These are phyloP conservation scores for Elsinoe perseae DNA, from an alignment of 2,329 filamentous ascomycete genomes.

Conservation along the genomic window DNA sequence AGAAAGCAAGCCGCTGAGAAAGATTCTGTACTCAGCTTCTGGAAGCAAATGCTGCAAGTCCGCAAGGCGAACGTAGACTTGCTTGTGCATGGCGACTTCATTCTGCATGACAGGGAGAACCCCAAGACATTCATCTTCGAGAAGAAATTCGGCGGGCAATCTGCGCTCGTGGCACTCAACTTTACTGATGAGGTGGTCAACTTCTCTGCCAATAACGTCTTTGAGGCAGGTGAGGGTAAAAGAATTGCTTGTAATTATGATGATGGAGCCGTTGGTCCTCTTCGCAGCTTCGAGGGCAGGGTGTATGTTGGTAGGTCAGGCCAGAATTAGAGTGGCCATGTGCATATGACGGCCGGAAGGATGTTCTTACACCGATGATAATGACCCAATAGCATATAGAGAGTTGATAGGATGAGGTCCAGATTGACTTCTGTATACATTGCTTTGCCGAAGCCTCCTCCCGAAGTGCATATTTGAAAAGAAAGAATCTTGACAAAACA, in stretches of 20 bases:
- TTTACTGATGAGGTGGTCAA: constrained; percentile 28
- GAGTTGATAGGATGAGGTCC: constrained; percentile 1
- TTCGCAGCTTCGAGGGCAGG: constrained; percentile 13
- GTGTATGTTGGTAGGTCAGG: constrained; percentile 6
- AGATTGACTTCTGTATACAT: background rate
- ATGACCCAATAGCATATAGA: background rate
- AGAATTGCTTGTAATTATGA: constrained; percentile 10
- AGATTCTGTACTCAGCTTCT: constrained; percentile 53
- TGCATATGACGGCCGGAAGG: background rate
- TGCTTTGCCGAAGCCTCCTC: background rate
- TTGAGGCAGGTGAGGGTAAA: constrained; percentile 7
- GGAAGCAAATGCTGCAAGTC: constrained; percentile 47
- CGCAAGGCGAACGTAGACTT: constrained; percentile 54
- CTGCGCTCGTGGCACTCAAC: constrained; percentile 33
- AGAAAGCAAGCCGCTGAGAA: constrained; percentile 43
- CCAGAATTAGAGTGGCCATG: background rate
- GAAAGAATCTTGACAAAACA: background rate
- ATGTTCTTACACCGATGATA: background rate
- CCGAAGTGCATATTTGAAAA: background rate
- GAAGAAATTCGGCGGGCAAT: constrained; percentile 29
- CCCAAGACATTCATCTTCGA: constrained; percentile 45
- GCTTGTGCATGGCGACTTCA: constrained; percentile 61
- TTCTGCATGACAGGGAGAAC: constrained; percentile 46
- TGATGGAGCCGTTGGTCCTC: background rate
- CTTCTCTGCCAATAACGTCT: background rate